Evolutionary conservation across 2,329 filamentous ascomycete genomes (phyloP).

Genomic region (Colletotrichum siamense): DNA sequence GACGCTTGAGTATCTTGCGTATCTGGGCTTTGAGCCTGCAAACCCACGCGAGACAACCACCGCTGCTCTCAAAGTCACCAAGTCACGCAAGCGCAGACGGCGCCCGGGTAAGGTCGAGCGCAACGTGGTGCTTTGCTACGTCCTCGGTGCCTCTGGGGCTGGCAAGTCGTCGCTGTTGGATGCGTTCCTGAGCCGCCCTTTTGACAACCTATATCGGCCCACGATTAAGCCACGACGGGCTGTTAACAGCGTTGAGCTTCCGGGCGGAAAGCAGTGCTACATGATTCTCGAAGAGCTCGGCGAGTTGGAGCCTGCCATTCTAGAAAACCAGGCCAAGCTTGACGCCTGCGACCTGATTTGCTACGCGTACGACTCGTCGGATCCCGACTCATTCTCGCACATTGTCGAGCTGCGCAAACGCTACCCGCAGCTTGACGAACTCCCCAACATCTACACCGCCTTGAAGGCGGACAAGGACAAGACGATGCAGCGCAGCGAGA

Average conservation of each 20-base stretch:
- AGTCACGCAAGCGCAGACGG: constrained; percentile 83
- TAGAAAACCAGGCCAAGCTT: constrained; percentile 89
- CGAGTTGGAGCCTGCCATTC: constrained; percentile 90
- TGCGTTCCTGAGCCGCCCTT: constrained; percentile 88
- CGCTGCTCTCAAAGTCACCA: constrained; percentile 89
- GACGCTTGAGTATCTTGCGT: constrained; percentile 93
- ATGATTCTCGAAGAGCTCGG: constrained; percentile 94
- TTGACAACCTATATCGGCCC: constrained; percentile 82
- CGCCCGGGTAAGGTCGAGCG: constrained; percentile 86
- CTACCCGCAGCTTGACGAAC: constrained; percentile 83
- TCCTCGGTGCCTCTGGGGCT: constrained; percentile 83
- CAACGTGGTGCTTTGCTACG: constrained; percentile 93
- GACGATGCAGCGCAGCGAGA: constrained; percentile 90
- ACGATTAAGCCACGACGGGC: constrained; percentile 94
- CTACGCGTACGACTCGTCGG: constrained; percentile 95
- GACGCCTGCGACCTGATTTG: constrained; percentile 94
- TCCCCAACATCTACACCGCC: constrained; percentile 91
- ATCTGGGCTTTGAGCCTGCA: constrained; percentile 88
- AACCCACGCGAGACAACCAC: constrained; percentile 80
- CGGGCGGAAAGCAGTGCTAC: constrained; percentile 96
- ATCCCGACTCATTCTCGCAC: constrained; percentile 94
- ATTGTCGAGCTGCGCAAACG: constrained; percentile 81
- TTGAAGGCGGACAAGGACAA: constrained; percentile 96
- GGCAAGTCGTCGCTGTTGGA: constrained; percentile 93
- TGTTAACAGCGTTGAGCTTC: constrained; percentile 95